A percentile compares a stretch with the other conserved stretches of the same genome.
These are phyloP conservation scores for Gymnopus androsaceus DNA, from an alignment of 1,284 basidiomycete genomes.

Conservation along the genomic window DNA sequence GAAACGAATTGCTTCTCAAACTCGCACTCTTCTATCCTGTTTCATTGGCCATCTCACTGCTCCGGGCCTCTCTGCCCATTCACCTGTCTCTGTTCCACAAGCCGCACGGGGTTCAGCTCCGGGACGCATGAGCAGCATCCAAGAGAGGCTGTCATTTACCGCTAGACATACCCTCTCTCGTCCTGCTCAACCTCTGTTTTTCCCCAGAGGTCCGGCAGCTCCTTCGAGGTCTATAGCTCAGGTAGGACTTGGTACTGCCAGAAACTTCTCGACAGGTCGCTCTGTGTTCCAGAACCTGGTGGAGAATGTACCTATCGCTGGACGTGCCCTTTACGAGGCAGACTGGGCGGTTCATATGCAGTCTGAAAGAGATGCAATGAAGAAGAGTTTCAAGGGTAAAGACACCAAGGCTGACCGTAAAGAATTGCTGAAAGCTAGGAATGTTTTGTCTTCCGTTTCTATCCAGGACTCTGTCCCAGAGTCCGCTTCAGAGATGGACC, in stretches of 20 bases:
- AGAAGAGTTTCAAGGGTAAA: constrained; percentile 27
- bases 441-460: constrained; percentile 18
- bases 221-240: constrained; percentile 54
- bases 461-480: constrained; percentile 9
- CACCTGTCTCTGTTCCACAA: constrained; percentile 32
- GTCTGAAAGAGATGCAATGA: constrained; percentile 45
- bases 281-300: constrained; percentile 76
- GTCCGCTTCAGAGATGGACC: constrained; percentile 48
- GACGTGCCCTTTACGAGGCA: constrained; percentile 67
- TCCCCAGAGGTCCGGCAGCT: constrained; percentile 57
- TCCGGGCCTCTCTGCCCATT: constrained; percentile 48
- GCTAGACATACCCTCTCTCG: constrained; percentile 49
- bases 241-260: constrained; percentile 69
- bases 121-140: constrained; percentile 40
- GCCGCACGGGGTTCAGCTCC: constrained; percentile 41
- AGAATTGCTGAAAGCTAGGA: constrained; percentile 32
- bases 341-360: constrained; percentile 62
- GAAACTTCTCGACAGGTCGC: constrained; percentile 70
- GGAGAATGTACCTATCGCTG: constrained; percentile 73
- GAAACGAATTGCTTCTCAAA: constrained; percentile 52
- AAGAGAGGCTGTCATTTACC: constrained; percentile 53
- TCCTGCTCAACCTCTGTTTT: constrained; percentile 47
- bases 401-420: constrained; percentile 26
- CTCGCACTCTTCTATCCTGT: constrained; percentile 54
- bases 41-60: constrained; percentile 60